Base-by-base conservation (phyloP, 371 early-diverging fungal species). In the Massospora cicadina region DNA sequence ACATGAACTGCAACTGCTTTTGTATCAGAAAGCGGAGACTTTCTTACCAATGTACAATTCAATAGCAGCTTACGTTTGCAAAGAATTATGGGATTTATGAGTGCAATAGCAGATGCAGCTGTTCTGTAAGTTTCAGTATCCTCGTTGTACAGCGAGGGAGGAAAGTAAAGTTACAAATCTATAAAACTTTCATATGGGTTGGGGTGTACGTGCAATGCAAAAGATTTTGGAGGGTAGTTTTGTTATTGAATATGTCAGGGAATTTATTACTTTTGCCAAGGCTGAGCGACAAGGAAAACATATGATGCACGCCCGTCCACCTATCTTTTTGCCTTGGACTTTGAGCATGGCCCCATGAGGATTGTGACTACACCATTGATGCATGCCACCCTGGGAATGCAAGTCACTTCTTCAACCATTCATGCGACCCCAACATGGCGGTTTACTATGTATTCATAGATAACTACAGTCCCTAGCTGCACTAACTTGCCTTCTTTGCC, bases 341-440 rank as follows among this genome's bases (percentile, higher is more conserved):
- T 73, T 59, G 60, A 66, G 29, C 54, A 61, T 21, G 75, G 54
- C 58, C 68, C 32, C 58, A 13, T 13, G 25, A 2, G 33, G 7
- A 26, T 17, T 7, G n/a, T 12, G 25, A 62, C 21, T 62, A 28
- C 60, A 74, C 77, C 2, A 74, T 89, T 60, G 89, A 90, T 71
- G 84, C 88, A 0, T 77, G 71, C 67, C 59, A 71, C 5, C 66
- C 68, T 26, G 90, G 88, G 26, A 87, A 86, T 58, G 76, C 81
- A 2, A 78, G 85, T 1, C 79, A 79, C 29, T 89, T 86, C 68
- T 77, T 89, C 55, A 90, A 88, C 62, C 90, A 90, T 60, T 81
- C 81, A 0, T 88, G 86, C 60, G 75, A 75, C 0, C 81, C 82
- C 1, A 85, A 85, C 64, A 62, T 82, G 12, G 69, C 68, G 10